Conservation (phyloP, 2,329 filamentous ascomycete genomes). For the Claviceps humidiphila region DNA sequence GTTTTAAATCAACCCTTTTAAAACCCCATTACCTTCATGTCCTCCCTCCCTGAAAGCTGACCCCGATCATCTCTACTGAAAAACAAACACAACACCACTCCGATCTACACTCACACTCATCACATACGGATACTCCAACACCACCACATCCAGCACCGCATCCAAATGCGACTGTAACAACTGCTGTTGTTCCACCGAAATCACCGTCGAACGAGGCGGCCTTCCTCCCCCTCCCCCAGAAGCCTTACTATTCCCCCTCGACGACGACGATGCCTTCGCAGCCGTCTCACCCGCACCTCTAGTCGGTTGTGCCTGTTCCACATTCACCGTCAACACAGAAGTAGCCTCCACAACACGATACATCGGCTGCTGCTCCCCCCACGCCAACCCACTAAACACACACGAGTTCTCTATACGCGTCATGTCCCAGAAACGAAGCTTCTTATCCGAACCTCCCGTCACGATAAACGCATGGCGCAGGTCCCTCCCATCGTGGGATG, state of each 20-base stretch:
- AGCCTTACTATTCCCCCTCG: no score
- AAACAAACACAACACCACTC: constrained; percentile 80
- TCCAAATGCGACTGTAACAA: constrained; percentile 79
- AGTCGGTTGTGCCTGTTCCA: constrained; percentile 39
- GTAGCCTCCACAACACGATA: constrained; percentile 55
- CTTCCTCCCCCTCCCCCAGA: constrained; percentile 14
- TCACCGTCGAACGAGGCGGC: constrained; percentile 65
- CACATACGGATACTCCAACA: constrained; percentile 78
- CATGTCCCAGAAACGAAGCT: constrained; percentile 88
- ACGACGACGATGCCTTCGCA: constrained; percentile 5
- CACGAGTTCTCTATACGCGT: constrained; percentile 62
- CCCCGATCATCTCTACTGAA: constrained; percentile 26
- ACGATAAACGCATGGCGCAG: constrained; percentile 72
- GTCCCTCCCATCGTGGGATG: constrained; percentile 55
- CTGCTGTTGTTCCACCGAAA: constrained; percentile 77
- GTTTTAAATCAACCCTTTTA: no score
- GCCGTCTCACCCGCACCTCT: no score
- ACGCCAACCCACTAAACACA: constrained; percentile 65
- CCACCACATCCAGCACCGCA: constrained; percentile 72
- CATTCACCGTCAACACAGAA: constrained; percentile 50
- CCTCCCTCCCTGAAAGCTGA: no score
- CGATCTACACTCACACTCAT: constrained; percentile 89
- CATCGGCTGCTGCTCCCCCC: constrained; percentile 57
- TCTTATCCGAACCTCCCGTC: constrained; percentile 79
- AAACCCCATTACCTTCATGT: no score